phyloP scores from a whole-genome alignment of 2,329 filamentous ascomycete genomes.

The Pyrenochaeta sp. region DNA sequence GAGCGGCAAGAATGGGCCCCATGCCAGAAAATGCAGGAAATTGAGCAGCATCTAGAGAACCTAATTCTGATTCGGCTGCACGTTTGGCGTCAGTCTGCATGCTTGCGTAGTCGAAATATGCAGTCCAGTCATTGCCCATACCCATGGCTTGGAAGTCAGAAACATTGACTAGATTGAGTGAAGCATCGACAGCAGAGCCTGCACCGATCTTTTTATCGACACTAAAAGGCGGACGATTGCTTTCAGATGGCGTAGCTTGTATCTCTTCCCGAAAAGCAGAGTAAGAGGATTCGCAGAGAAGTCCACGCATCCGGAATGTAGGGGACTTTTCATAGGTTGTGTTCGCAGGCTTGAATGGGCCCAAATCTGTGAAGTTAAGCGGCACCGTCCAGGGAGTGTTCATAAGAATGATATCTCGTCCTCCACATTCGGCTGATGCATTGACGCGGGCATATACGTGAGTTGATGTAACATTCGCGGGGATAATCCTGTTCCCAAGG shows the following conservation, averaged over 20 bases:
- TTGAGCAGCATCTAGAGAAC: background rate
- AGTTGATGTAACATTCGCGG: conserved; percentile 7
- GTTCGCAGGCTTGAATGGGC: conserved; percentile 1
- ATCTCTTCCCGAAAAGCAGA: background rate
- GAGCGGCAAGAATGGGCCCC: conserved; percentile 15
- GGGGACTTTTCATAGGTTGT: conserved; percentile 17
- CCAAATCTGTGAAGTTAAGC: background rate
- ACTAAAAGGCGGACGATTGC: background rate
- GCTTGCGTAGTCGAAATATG: conserved; percentile 5
- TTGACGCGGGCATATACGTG: conserved; percentile 16
- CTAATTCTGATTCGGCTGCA: background rate
- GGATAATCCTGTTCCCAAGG: conserved; percentile 1
- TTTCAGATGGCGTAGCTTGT: background rate
- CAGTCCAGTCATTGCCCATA: conserved; percentile 6
- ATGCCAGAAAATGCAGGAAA: conserved; percentile 12
- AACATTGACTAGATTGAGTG: background rate
- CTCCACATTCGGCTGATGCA: conserved; percentile 16
- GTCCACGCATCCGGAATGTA: conserved; percentile 18
- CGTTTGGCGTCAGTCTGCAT: conserved; percentile 1
- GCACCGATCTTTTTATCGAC: background rate
- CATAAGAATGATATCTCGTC: conserved; percentile 22
- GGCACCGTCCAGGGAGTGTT: conserved; percentile 24
- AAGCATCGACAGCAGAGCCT: no score
- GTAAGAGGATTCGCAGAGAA: conserved; percentile 14
- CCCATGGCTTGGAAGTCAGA: conserved; percentile 1